Evolutionary conservation across 345 rosid genomes (phyloP).

Genomic region (Gossypium bickii): DNA sequence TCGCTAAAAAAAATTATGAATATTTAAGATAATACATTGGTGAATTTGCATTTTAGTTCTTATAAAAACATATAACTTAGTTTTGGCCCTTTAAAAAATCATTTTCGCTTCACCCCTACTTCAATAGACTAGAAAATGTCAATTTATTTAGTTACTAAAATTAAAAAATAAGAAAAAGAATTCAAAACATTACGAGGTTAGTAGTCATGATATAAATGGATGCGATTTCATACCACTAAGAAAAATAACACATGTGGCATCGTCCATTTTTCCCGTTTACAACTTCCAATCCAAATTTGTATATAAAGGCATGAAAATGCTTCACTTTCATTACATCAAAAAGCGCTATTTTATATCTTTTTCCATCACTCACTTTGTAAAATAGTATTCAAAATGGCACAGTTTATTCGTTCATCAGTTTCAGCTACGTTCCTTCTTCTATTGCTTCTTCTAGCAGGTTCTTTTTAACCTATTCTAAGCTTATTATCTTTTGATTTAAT

Average conservation of each 20-base stretch:
- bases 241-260: not conserved
- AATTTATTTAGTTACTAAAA: too few species aligned
- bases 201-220: not conserved
- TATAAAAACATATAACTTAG: too few species aligned
- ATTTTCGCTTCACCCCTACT: too few species aligned
- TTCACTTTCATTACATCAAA: not conserved
- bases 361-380: not conserved
- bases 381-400: not conserved
- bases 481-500: not conserved
- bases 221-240: not conserved
- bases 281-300: not conserved
- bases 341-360: too few species aligned
- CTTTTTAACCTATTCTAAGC: not conserved
- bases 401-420: not conserved
- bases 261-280: not conserved
- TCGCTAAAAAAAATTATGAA: too few species aligned
- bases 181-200: too few species aligned
- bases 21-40: too few species aligned
- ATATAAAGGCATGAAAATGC: not conserved
- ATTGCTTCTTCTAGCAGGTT: constrained; percentile 13
- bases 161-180: too few species aligned
- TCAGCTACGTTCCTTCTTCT: constrained; percentile 3
- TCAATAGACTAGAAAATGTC: too few species aligned
- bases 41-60: too few species aligned
- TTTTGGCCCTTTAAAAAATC: too few species aligned